Conservation (phyloP, 139 green algal species). For the Penium margaritaceum region DNA sequence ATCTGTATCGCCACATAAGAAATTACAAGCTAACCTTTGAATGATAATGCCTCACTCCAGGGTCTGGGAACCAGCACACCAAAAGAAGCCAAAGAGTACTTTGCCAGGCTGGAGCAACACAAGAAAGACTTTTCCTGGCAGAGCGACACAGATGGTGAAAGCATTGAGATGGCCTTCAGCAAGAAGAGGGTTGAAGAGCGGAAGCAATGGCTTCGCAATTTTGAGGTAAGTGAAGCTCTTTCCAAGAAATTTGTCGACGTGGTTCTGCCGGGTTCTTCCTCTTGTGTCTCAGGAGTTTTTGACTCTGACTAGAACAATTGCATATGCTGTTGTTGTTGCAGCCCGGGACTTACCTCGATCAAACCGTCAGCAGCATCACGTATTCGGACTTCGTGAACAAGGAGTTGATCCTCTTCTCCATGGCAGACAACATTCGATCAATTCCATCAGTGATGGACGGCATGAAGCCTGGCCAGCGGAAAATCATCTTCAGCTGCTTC, state of each 20-base stretch:
- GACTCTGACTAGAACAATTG: too few species aligned
- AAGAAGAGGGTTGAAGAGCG: slow-evolving; percentile 97
- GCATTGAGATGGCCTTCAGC: slow-evolving; percentile 94
- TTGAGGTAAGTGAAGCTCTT: slow-evolving; percentile 38
- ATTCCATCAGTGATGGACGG: slow-evolving; percentile 93
- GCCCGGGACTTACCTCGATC: slow-evolving; percentile 89
- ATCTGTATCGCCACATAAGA: too few species aligned
- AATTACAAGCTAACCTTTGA: too few species aligned
- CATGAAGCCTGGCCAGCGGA: slow-evolving; percentile 95
- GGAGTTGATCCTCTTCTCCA: slow-evolving; percentile 59
- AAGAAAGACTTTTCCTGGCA: slow-evolving; percentile 71
- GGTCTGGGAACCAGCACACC: slow-evolving; percentile 89
- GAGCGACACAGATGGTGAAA: slow-evolving; percentile 64
- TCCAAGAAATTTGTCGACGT: too few species aligned
- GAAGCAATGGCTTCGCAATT: slow-evolving; percentile 82
- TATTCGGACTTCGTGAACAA: slow-evolving; percentile 87
- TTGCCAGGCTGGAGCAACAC: slow-evolving; percentile 67
- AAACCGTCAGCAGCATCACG: slow-evolving; percentile 57
- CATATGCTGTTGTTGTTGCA: slow-evolving; percentile 34
- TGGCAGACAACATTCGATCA: slow-evolving; percentile 73
- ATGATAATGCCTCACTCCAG: too few species aligned
- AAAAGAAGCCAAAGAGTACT: slow-evolving; percentile 93
- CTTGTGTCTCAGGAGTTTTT: too few species aligned
- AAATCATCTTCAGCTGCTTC: slow-evolving; percentile 96
- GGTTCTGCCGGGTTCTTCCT: too few species aligned